Base-by-base conservation (phyloP, 768 basidiomycete species). In the Boletus reticulatus region DNA sequence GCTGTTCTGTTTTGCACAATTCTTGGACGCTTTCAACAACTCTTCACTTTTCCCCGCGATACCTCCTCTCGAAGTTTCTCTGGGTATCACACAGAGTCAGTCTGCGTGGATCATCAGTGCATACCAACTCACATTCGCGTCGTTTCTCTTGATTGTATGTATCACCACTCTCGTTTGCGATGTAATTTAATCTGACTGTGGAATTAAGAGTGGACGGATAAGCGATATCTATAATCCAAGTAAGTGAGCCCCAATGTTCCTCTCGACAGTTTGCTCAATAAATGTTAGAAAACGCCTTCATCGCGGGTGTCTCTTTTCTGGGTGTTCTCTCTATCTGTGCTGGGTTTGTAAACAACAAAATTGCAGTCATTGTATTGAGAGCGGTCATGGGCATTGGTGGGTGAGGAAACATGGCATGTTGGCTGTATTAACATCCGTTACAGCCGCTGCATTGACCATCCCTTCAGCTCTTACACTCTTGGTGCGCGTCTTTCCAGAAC, bases 401-500 rank as follows among this genome's bases (percentile, higher is more conserved):
- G 67, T 17, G 37, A 41, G n/a, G 29, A 4, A 1, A 3, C 8
- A 36, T 11, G 16, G 0, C 14, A 10, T 19, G 11, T 50, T 3
- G 31, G 12, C 24, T 50, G 19, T 46, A 20, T 39, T 62, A 6
- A 68, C 19, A 27, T 6, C 17, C 24, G 1, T 50, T 17, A 14
- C 70, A 73, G 78, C 72, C 12, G 80, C 78, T n/a, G 73, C 80
- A 1, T 66, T 82, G 70, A 79, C 78, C 8, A 74, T 82, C 32
- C 82, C 82, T 2, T 78, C 80, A 3, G 76, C 81, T 6, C 66
- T 79, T 17, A 67, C 75, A 34, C 70, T 84, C 34, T 73, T 83
- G 24, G 78, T 83, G 5, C 73, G 75, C 39, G 68, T 79, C 59
- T 84, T 78, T 64, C 77, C 81, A 0, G 75, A 80, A 9, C 76